Evolutionary conservation across 140 eudicot genomes (phyloP).

Genomic region (Ambrosia hybrid): DNA sequence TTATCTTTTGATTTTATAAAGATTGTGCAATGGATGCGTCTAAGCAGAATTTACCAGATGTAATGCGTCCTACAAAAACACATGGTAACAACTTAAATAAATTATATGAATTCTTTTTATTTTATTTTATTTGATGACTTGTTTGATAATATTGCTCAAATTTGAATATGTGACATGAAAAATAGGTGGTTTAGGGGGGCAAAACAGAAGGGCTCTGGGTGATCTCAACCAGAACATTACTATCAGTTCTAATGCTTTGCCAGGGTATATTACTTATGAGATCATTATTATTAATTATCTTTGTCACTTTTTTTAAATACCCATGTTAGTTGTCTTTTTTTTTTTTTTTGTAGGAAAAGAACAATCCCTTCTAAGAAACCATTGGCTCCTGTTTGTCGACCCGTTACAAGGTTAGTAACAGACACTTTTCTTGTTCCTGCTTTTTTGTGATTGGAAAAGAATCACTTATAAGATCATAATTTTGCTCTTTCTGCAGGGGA

Average conservation of each 20-base stretch:
- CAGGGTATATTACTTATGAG: constrained; percentile 44
- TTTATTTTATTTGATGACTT: constrained; percentile 1
- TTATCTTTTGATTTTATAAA: constrained; percentile 12
- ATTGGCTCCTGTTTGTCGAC: constrained; percentile 68
- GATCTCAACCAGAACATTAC: constrained; percentile 58
- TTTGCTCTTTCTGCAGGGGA: constrained; percentile 42
- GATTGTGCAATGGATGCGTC: constrained; percentile 60
- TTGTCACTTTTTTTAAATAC: not conserved
- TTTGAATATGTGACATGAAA: constrained; percentile 33
- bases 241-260: constrained; percentile 42
- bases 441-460: constrained; percentile 16
- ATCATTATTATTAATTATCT: not conserved
- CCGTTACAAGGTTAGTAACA: constrained; percentile 74
- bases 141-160: constrained; percentile 28
- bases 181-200: constrained; percentile 24
- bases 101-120: not conserved
- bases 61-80: constrained; percentile 41
- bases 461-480: not conserved
- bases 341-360: constrained; percentile 41
- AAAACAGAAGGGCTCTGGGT: constrained; percentile 65
- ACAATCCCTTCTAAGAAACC: constrained; percentile 50
- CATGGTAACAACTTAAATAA: constrained; percentile 40
- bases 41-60: constrained; percentile 55
- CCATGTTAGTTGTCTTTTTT: not conserved
- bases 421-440: constrained; percentile 18